These are phyloP conservation scores for Skeletonema tropicum DNA, from an alignment of 108 stramenopile species.

Conservation along the genomic window DNA sequence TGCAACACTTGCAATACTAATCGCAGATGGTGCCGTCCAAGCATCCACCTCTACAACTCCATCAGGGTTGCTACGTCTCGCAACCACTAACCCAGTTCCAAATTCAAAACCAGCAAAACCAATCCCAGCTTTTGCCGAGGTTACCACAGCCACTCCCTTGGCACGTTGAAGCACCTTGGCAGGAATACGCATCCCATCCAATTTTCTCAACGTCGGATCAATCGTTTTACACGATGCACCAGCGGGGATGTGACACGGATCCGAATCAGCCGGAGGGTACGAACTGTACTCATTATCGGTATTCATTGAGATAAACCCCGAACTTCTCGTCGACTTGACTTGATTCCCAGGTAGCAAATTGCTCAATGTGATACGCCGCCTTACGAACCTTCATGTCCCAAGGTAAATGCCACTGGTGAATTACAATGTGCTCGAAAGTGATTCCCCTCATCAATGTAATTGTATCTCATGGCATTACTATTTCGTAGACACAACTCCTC, in stretches of 20 bases:
- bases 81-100: slow-evolving; percentile 88
- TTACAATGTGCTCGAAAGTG: slow-evolving; percentile 63
- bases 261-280: slow-evolving; percentile 30
- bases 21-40: slow-evolving; percentile 91
- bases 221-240: slow-evolving; percentile 35
- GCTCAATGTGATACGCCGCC: slow-evolving; percentile 84
- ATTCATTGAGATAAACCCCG: slow-evolving; percentile 1
- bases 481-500: slow-evolving; percentile 71
- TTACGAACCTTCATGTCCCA: slow-evolving; percentile 93
- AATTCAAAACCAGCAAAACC: slow-evolving; percentile 88
- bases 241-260: slow-evolving; percentile 18
- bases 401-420: slow-evolving; percentile 84
- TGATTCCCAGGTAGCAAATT: slow-evolving; percentile 74
- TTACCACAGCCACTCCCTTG: slow-evolving; percentile 83
- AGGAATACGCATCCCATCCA: slow-evolving; percentile 87
- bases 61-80: slow-evolving; percentile 43
- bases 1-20: slow-evolving; percentile 82
- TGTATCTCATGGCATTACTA: slow-evolving; percentile 84
- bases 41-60: slow-evolving; percentile 41
- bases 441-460: slow-evolving; percentile 83
- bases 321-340: not conserved
- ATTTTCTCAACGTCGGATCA: slow-evolving; percentile 65
- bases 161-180: slow-evolving; percentile 72
- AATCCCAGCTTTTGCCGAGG: slow-evolving; percentile 81
- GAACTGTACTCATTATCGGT: slow-evolving; percentile 10